Base-by-base conservation (phyloP, 2,329 filamentous ascomycete genomes). In the Chaetomium strumarium region DNA sequence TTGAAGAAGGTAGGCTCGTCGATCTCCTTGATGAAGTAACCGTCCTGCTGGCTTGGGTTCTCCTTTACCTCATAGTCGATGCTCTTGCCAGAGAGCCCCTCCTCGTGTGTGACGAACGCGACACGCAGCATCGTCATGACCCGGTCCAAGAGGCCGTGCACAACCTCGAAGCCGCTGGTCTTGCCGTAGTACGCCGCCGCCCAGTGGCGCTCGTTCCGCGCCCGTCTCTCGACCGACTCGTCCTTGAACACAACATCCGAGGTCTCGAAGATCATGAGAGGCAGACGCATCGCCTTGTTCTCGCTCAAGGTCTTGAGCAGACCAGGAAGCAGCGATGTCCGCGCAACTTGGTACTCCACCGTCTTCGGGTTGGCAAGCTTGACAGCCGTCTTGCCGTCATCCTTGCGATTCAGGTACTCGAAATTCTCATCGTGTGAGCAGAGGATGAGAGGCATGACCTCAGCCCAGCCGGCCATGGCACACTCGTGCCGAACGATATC, bases 371-470 rank as follows among this genome's bases (percentile, higher is more conserved):
- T 96, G 58, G 88, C 88, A 38, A 96, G 84, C 63, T 83, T 85
- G 60, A 96, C 83, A 29, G 89, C 90, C 0, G 85, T 90, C 53
- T 79, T 85, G 58, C 89, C 89, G 63, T 95, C 88, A 61, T 96
- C 91, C 66, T 84, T 84, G 66, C 90, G 86, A 73, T 96, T 96
- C 13, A 99, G 77, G 87, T 89, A 96, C 55, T 79, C 85, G 69
- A 97, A 99, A 75, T 99, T 99, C 78, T 99, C 93, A 66, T 97
- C 92, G 69, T 96, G 90, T 42, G 90, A 95, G 78, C 93, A 99
- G 51, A 99, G 82, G 61, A 96, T 97, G 29, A 99, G 78, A 24
- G 93, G 92, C 81, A 99, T 85, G 51, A 96, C 92, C 74, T 99
- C 93, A 51, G 83, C 86, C 93, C 93, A 99, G 55, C 93, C 93